These are phyloP conservation scores for Colletotrichum costaricense DNA, from an alignment of 2,329 filamentous ascomycete genomes.

Conservation along the genomic window DNA sequence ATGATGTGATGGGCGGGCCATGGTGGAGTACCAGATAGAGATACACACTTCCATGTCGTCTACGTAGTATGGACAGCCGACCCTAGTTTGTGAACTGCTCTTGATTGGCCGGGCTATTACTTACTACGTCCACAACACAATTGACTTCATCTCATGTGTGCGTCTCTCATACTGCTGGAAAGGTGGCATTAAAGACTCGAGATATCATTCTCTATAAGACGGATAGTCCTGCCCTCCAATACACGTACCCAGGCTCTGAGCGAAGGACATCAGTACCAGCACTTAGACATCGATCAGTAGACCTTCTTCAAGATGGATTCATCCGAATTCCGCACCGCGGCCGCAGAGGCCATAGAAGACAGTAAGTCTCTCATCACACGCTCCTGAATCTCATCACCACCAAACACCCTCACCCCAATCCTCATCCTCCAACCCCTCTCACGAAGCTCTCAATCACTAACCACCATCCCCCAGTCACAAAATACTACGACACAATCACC, in stretches of 20 bases:
- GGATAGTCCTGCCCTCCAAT: neutral
- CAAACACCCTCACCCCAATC: conserved; percentile 1
- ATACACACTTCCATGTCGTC: neutral
- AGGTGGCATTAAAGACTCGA: neutral
- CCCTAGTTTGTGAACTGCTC: neutral
- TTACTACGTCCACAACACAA: conserved; percentile 1
- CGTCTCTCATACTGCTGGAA: neutral
- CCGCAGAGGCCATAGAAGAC: conserved; percentile 82
- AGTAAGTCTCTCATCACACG: conserved; percentile 64
- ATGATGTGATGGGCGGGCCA: neutral
- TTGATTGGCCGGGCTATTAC: neutral
- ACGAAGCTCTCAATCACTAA: neutral
- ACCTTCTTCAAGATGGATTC: conserved; percentile 72
- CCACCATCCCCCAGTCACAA: conserved; percentile 68
- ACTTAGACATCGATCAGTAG: neutral
- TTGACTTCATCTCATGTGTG: conserved; percentile 23
- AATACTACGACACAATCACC: conserved; percentile 83
- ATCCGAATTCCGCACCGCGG: conserved; percentile 80
- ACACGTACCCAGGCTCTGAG: neutral
- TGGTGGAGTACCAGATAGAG: neutral
- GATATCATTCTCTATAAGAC: neutral
- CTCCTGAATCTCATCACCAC: neutral
- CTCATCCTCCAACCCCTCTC: neutral
- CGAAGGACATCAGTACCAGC: neutral
- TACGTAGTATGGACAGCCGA: neutral